phyloP scores from a whole-genome alignment of 2,329 filamentous ascomycete species.

The Phyllosticta citribraziliensis region DNA sequence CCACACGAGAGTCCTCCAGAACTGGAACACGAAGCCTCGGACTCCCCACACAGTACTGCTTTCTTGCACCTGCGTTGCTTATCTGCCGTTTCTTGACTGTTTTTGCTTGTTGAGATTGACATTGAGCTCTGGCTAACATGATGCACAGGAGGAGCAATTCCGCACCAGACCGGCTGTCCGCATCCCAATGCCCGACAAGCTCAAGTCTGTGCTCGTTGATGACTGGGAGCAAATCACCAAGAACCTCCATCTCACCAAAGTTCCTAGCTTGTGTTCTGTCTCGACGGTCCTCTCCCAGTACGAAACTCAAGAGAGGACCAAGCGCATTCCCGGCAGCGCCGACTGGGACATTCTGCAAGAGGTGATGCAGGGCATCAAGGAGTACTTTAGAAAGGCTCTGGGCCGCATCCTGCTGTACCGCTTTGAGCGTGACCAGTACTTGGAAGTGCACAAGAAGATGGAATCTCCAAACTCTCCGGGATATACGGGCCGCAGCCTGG shows the following conservation, averaged over 20 bases:
- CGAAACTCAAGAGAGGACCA: conserved; percentile 56
- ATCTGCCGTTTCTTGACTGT: neutral
- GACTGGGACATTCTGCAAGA: conserved; percentile 84
- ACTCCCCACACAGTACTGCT: neutral
- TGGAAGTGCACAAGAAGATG: conserved; percentile 64
- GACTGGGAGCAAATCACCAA: conserved; percentile 99
- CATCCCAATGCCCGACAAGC: conserved; percentile 73
- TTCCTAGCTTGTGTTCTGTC: conserved; percentile 70
- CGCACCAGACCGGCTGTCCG: conserved; percentile 76
- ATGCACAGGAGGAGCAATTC: conserved; percentile 72
- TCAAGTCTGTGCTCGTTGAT: conserved; percentile 89
- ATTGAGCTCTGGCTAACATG: neutral
- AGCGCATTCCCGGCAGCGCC: conserved; percentile 55
- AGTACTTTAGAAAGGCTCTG: conserved; percentile 89
- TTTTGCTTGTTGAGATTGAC: neutral
- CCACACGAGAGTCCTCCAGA: neutral
- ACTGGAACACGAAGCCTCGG: neutral
- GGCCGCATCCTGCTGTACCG: conserved; percentile 87
- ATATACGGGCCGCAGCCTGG: conserved; percentile 55
- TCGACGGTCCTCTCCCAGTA: conserved; percentile 67
- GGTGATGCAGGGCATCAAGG: conserved; percentile 71
- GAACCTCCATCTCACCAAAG: conserved; percentile 76
- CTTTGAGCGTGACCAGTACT: conserved; percentile 84
- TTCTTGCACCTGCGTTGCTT: neutral
- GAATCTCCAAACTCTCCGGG: conserved; percentile 37